Evolutionary conservation across 306 rosid genomes (phyloP).

Genomic region (Rosa chinensis): DNA sequence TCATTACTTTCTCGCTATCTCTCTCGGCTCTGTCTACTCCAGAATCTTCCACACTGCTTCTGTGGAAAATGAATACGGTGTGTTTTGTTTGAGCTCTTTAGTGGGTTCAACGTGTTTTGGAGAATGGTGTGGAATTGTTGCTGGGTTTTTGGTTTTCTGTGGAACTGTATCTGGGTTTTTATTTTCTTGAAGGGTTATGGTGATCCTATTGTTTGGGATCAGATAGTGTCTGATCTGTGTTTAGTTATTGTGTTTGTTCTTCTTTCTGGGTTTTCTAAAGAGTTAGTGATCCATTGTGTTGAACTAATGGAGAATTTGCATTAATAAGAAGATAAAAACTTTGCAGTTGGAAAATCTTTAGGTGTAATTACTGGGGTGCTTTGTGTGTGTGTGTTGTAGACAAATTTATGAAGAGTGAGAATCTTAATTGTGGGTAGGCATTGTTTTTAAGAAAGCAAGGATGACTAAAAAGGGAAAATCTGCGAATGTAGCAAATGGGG

Average conservation of each 20-base stretch:
- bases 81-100: not conserved
- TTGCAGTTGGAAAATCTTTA: not conserved
- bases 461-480: constrained; percentile 63
- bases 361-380: not conserved
- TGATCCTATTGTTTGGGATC: constrained; percentile 23
- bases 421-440: constrained; percentile 37
- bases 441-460: constrained; percentile 81
- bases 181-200: constrained; percentile 6
- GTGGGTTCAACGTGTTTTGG: not conserved
- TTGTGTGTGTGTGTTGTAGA: too few species aligned
- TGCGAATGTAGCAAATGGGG: constrained; percentile 50
- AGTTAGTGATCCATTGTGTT: not conserved
- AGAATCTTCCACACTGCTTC: constrained; percentile 87
- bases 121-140: not conserved
- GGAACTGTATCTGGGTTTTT: constrained; percentile 18
- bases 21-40: constrained; percentile 69
- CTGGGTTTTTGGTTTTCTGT: constrained; percentile 1
- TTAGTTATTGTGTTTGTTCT: not conserved
- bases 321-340: not conserved
- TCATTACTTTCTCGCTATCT: too few species aligned
- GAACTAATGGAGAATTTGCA: not conserved
- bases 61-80: constrained; percentile 53
- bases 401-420: not conserved
- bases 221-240: constrained; percentile 25
- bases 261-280: not conserved